Evolutionary conservation across 805 yeast species (phyloP), one percentile per base, ranked within the genome.

Genomic region (Cyberlindnera amylophila): DNA sequence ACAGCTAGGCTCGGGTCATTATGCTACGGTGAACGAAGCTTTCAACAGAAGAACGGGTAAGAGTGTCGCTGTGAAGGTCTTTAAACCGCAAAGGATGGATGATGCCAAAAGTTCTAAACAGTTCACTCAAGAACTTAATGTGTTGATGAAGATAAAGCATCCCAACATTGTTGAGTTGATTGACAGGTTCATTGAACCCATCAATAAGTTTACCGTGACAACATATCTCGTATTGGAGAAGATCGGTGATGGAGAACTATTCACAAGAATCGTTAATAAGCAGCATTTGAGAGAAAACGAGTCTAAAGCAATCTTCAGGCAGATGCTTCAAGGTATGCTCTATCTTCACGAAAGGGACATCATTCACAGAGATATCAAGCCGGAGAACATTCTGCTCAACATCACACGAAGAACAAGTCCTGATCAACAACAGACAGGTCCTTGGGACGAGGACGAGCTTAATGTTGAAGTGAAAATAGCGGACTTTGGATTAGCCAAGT

Each of bases 11-110:
- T 65, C 82, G 4, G 93, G 93, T 0, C 91, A 85, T 61, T 85
- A 85, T 54, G 91, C 93, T 0, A 78, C 79, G n/a, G 93, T 85
- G 3, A 81, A 79, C 55, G 86, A 82, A 50, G 87, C 87, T 3
- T 67, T 69, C 7, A 71, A 76, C 47, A 74, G 79, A 50, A 59
- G 62, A 7, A 71, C 81, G 0, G 87, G 88, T 0, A 72, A 72
- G 38, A 62, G 72, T 3, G 84, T 79, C 36, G 93, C 91, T 0
- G 86, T 85, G 4, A 85, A 85, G 55, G 79, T 85, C 8, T 85
- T 85, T 61, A 81, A 79, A 51, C 81, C 83, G 48, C 66, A 75
- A 60, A 58, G 57, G 36, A 58, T 63, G 27, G 71, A 69, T 43
- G 73, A 69, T 51, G 52, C 53, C 10, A 66, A 68, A 47, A 64